Percentiles rank a stretch among this genome's conserved stretches.
phyloP scores from a whole-genome alignment of 2,329 filamentous ascomycete genomes.

The Fusarium begoniae region DNA sequence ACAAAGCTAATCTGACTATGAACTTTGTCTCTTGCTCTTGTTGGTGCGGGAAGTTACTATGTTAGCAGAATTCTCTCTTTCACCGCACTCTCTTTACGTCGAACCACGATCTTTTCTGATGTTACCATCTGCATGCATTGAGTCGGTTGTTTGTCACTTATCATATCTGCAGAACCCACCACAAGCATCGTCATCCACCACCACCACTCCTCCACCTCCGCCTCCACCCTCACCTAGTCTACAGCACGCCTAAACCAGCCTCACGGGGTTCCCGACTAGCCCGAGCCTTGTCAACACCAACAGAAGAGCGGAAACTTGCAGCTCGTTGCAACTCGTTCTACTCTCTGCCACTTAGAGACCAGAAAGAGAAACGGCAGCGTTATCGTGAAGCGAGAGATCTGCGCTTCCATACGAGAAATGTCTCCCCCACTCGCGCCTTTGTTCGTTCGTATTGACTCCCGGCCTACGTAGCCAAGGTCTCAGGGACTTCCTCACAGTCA shows the following conservation, averaged over 20 bases:
- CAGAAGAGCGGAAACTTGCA: conserved; percentile 17
- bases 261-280: conserved; percentile 30
- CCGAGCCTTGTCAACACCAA: conserved; percentile 24
- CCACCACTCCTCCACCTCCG: neutral
- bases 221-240: conserved; percentile 3
- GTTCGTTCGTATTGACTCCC: conserved; percentile 28
- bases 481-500: neutral
- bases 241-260: conserved; percentile 22
- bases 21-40: neutral
- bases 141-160: conserved; percentile 4
- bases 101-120: conserved; percentile 3
- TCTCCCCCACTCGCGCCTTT: conserved; percentile 26
- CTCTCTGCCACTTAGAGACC: neutral
- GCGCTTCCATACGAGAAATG: conserved; percentile 27
- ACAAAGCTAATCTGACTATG: neutral
- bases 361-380: neutral
- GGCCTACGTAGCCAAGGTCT: neutral
- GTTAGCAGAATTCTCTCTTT: neutral
- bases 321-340: conserved; percentile 9
- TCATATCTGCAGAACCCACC: conserved; percentile 11
- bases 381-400: conserved; percentile 31
- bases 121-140: neutral
- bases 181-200: conserved; percentile 23
- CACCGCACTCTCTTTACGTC: conserved; percentile 5
- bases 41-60: neutral